Percentiles rank a stretch among this genome's conserved stretches.
phyloP scores from a whole-genome alignment of 306 rosid species.

The Medicago ruthenica region DNA sequence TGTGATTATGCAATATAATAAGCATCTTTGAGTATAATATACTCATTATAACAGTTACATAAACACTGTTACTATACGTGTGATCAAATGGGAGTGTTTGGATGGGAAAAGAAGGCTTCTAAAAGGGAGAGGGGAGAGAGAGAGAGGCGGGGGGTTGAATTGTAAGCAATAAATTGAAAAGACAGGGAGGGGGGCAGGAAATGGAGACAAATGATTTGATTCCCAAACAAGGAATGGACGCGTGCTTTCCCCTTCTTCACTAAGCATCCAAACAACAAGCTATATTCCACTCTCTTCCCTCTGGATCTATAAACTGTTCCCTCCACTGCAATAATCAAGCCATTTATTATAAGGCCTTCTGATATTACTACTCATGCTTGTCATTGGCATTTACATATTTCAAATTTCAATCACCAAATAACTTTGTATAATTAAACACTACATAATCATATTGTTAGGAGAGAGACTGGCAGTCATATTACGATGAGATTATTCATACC shows the following conservation, averaged over 20 bases:
- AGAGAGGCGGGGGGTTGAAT: background rate
- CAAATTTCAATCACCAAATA: constrained; percentile 26
- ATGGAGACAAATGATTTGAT: constrained; percentile 12
- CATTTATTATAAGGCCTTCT: constrained; percentile 15
- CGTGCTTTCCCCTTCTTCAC: constrained; percentile 10
- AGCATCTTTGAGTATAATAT: background rate
- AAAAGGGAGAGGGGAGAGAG: background rate
- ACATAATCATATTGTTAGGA: constrained; percentile 19
- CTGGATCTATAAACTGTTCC: constrained; percentile 10
- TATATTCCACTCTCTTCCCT: constrained; percentile 30
- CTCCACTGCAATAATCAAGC: constrained; percentile 24
- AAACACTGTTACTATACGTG: background rate
- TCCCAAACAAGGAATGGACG: constrained; percentile 35
- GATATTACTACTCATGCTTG: constrained; percentile 26
- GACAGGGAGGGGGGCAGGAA: background rate
- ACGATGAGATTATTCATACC: constrained; percentile 21
- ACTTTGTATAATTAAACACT: constrained; percentile 29
- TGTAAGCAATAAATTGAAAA: constrained; percentile 12
- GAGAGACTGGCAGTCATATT: constrained; percentile 11
- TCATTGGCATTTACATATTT: constrained; percentile 21
- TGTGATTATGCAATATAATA: background rate
- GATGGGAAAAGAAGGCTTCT: background rate
- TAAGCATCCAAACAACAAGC: constrained; percentile 23
- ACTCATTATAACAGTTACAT: background rate
- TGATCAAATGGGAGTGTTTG: background rate